Percentiles rank a stretch among this genome's conserved stretches.
Conservation (phyloP, 1,284 basidiomycete species). For the Fomitopsis pinicola region DNA sequence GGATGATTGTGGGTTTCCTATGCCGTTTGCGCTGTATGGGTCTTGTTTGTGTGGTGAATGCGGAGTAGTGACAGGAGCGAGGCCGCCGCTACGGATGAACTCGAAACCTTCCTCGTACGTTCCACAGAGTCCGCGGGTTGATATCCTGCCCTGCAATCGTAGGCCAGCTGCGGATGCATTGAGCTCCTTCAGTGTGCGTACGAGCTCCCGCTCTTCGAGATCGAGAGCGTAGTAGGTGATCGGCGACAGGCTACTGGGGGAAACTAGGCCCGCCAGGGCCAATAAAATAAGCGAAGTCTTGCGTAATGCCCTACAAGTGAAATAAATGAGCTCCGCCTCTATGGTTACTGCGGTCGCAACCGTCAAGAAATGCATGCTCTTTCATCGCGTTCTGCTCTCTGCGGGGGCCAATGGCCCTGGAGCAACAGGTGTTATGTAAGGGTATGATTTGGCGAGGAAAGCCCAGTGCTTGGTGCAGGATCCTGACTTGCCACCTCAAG, state of each 20-base stretch:
- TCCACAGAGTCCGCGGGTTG: conserved; percentile 81
- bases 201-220: conserved; percentile 83
- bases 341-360: too few species aligned
- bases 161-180: conserved; percentile 58
- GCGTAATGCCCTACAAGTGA: conserved; percentile 61
- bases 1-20: conserved; percentile 19
- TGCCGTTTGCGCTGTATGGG: conserved; percentile 24
- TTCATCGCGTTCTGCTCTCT: too few species aligned
- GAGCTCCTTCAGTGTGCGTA: conserved; percentile 76
- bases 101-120: conserved; percentile 84
- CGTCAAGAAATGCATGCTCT: too few species aligned
- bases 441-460: not conserved
- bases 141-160: conserved; percentile 63
- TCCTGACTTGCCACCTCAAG: not conserved
- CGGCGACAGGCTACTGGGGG: conserved; percentile 30
- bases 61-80: conserved; percentile 37
- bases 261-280: conserved; percentile 59
- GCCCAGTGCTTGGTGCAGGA: not conserved
- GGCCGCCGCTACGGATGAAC: conserved; percentile 58
- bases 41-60: conserved; percentile 20
- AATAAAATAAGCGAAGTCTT: conserved; percentile 88
- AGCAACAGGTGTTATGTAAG: too few species aligned
- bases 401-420: too few species aligned
- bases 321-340: too few species aligned
- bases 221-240: conserved; percentile 94